A percentile compares a stretch with the other conserved stretches of the same genome.
Evolutionary conservation across 257 asterid genomes (phyloP).

Genomic region (Solanum okadae): DNA sequence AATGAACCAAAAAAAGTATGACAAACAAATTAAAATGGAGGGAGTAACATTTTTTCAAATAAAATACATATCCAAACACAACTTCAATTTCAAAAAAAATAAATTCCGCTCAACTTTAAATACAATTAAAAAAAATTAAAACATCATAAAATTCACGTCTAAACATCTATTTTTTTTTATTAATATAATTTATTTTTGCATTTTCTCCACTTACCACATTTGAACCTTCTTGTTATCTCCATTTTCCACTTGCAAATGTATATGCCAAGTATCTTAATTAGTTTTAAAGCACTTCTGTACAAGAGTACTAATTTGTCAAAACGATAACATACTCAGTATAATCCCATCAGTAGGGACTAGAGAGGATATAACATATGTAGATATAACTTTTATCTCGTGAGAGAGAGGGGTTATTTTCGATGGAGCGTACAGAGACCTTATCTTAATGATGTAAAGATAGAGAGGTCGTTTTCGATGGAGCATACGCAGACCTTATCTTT

Average conservation of each 20-base stretch:
- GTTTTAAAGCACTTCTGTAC: background rate
- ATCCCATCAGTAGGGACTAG: background rate
- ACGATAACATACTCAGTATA: background rate
- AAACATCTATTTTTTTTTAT: background rate
- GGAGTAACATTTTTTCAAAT: too few relatives aligned
- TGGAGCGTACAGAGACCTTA: background rate
- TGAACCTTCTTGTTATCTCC: background rate
- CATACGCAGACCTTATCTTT: too few relatives aligned
- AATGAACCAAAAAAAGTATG: too few relatives aligned
- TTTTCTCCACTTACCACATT: slow-evolving; percentile 10
- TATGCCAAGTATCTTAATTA: background rate
- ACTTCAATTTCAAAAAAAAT: background rate
- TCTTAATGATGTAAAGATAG: too few relatives aligned
- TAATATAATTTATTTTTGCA: background rate
- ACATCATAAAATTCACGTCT: background rate
- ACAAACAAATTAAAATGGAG: too few relatives aligned
- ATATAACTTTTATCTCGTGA: too few relatives aligned
- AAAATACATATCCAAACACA: background rate
- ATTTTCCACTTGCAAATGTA: slow-evolving; percentile 5
- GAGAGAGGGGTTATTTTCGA: too few relatives aligned
- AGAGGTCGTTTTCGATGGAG: too few relatives aligned
- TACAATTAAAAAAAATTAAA: background rate
- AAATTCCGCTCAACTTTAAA: background rate
- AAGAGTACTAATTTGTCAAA: background rate
- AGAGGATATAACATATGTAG: too few relatives aligned